Conservation (phyloP, 1,284 basidiomycete genomes). For the Ganoderma sinense region DNA sequence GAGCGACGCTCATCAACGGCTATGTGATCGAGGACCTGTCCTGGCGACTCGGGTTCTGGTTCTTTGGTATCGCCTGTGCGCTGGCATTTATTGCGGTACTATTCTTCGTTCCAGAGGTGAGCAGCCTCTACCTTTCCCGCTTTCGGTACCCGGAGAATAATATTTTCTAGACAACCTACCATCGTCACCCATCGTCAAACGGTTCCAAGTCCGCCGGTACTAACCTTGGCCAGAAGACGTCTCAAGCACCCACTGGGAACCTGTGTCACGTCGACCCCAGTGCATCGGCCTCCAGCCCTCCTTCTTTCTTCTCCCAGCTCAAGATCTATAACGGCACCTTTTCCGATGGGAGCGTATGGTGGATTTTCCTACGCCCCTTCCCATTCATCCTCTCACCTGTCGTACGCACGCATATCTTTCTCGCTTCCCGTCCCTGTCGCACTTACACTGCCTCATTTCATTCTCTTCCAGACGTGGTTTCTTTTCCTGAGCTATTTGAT, state of each 20-base stretch:
- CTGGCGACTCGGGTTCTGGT: slow-evolving; percentile 52
- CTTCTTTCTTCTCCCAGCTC: slow-evolving; percentile 44
- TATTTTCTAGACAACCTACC: too few species aligned
- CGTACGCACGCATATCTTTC: too few species aligned
- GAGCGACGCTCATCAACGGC: slow-evolving; percentile 45
- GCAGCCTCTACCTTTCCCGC: too few species aligned
- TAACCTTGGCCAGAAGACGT: too few species aligned
- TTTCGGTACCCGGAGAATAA: too few species aligned
- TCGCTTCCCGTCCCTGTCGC: too few species aligned
- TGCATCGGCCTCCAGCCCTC: too few species aligned
- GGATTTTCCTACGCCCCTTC: slow-evolving; percentile 47
- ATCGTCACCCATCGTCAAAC: too few species aligned
- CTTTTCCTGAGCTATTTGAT: slow-evolving; percentile 46
- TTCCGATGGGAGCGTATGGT: slow-evolving; percentile 44
- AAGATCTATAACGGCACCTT: slow-evolving; percentile 47
- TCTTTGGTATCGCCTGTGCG: slow-evolving; percentile 49
- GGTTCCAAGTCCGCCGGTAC: too few species aligned
- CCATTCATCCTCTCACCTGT: slow-evolving; percentile 51
- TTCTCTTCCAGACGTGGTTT: slow-evolving; percentile 51
- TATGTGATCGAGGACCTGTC: slow-evolving; percentile 51
- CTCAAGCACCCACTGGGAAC: too few species aligned
- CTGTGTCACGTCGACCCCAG: too few species aligned
- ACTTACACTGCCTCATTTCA: too few species aligned
- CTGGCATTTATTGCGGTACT: slow-evolving; percentile 45
- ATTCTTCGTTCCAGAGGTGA: slow-evolving; percentile 52